Evolutionary conservation across 2,329 filamentous ascomycete species (phyloP), one percentile per base, ranked within the genome.

Genomic region (Chlorencoelia australis): DNA sequence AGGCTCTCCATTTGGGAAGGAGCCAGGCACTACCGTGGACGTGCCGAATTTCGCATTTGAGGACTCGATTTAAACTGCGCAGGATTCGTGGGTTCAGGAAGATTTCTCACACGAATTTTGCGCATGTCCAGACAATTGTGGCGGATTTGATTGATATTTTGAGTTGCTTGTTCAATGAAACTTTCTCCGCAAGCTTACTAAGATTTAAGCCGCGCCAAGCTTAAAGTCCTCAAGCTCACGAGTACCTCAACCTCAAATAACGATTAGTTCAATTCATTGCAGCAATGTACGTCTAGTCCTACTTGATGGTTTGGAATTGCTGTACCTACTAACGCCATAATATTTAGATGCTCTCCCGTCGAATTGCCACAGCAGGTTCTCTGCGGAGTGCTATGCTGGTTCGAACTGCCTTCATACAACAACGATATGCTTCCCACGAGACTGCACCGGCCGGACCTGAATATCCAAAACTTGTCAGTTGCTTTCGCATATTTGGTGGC

Each of bases 331-430:
- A n/a, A n/a, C n/a, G n/a, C n/a, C n/a, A n/a, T n/a, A n/a, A n/a
- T n/a, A n/a, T n/a, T 18, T 27, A 79, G 73, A 79, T 79, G 75
- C 66, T 79, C 58, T 64, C 68, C 48, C 67, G 68, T 62, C 69
- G 70, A 64, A 62, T 79, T 59, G 66, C 62, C 52, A 69, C 69
- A 62, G 66, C 64, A 41, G 57, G 63, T 51, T 60, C 61, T 47
- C 49, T 66, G 54, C 63, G 66, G 50, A 64, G 65, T 54, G 62
- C 59, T 40, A 56, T 63, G 45, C 58, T 67, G 35, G 58, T 65
- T 57, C 65, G 65, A 55, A 58, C 72, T 20, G 67, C 73, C 35
- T 59, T 68, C 43, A 55, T 67, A 44, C 74, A 79, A 54, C 68
- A 68, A 51, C 71, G 75, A 61, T 47, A 43, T 34, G 35, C 36